Percentiles rank a stretch among this genome's conserved stretches.
Conservation (phyloP, 805 yeast species). For the Metschnikowia hibisci region DNA sequence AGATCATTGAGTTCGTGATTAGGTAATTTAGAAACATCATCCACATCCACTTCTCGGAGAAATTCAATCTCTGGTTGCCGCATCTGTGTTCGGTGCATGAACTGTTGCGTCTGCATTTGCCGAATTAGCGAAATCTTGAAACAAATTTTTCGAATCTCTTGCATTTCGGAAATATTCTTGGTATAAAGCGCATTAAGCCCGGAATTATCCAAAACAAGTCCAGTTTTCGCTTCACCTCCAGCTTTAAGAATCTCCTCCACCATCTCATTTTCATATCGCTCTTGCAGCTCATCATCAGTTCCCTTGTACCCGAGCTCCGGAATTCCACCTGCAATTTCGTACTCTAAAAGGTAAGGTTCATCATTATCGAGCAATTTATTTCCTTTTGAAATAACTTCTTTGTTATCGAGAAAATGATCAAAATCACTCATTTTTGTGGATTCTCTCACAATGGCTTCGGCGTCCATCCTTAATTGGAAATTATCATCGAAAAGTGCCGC, state of each 20-base stretch:
- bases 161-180: constrained; percentile 73
- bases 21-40: constrained; percentile 68
- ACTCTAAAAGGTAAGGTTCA: constrained; percentile 70
- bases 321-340: constrained; percentile 75
- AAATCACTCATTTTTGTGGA: constrained; percentile 65
- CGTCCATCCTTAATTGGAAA: constrained; percentile 55
- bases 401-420: constrained; percentile 40
- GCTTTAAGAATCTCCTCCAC: constrained; percentile 33
- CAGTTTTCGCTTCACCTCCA: constrained; percentile 16
- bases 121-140: constrained; percentile 83
- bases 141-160: constrained; percentile 82
- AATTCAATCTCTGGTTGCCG: constrained; percentile 63
- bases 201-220: constrained; percentile 34
- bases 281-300: constrained; percentile 40
- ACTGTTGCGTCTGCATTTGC: constrained; percentile 83
- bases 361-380: constrained; percentile 49
- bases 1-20: constrained; percentile 61
- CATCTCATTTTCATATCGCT: constrained; percentile 31
- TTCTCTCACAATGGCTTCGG: constrained; percentile 66
- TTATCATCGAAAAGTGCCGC: constrained; percentile 59
- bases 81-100: constrained; percentile 69
- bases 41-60: constrained; percentile 70
- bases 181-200: constrained; percentile 62
- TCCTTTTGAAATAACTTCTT: constrained; percentile 40
- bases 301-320: constrained; percentile 64